Base-by-base conservation (phyloP, 495 filamentous ascomycete species). In the Tuber microsphaerosporum region DNA sequence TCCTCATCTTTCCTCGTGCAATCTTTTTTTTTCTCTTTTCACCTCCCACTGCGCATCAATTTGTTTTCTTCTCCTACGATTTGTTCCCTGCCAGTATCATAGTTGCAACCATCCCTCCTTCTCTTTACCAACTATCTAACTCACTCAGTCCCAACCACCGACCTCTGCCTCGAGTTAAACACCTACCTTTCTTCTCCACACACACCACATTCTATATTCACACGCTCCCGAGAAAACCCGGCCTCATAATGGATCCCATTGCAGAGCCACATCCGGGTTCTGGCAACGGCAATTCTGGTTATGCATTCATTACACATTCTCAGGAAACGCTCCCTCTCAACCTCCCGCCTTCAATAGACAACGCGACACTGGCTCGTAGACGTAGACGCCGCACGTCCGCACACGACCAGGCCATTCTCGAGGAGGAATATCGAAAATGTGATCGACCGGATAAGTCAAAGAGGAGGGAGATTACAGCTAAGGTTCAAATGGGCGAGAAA, bases 361-460 rank as follows among this genome's bases (percentile, higher is more conserved):
- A 92, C 81, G 91, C 91, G 81, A 83, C 88, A 74, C 84, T 92
- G 68, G 88, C 86, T 39, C 87, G 91, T 46, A 90, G 92, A 81
- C 91, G 90, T 79, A 87, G 91, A 17, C 86, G 89, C 74, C 87
- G 91, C 71, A 93, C 91, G 26, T 81, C 81, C 22, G 76, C 91
- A 14, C 91, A 94, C 84, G 95, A 99, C 84, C 94, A 97, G 86
- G 89, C 91, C 8, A 89, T 94, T 76, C 91, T 99, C 71, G 94
- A 98, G 85, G 87, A 90, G 41, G 94, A 95, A 80, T 98, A 97
- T 83, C 87, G 89, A 77, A 86, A 86, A 48, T 94, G 97, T 82
- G 87, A 93, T 5, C 97, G 97, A 83, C 96, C 96, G 73, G 95
- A 98, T 86, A 97, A 97, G 84, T 87, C 89, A 22, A 91, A 92